These are phyloP conservation scores for Curvularia lunata DNA, from an alignment of 2,329 filamentous ascomycete species.

Conservation along the genomic window DNA sequence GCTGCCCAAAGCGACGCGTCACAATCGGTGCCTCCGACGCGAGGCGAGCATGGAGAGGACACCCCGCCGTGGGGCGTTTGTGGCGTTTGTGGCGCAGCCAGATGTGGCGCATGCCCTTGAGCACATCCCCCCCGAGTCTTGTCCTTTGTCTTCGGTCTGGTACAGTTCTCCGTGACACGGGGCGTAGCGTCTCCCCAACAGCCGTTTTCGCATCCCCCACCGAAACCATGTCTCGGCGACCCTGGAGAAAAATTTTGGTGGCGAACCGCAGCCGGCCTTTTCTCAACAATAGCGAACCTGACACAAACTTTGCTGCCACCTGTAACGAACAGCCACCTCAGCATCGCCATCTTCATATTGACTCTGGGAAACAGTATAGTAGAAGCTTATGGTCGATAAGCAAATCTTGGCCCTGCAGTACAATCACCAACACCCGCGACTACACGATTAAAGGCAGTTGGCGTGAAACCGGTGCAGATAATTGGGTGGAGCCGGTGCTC, in stretches of 20 bases:
- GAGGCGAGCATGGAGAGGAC: not conserved
- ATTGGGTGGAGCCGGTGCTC: slow-evolving; percentile 18
- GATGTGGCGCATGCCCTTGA: not conserved
- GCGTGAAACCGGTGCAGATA: slow-evolving; percentile 9
- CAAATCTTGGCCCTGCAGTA: slow-evolving; percentile 18
- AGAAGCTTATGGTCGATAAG: slow-evolving; percentile 1
- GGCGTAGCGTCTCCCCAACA: not conserved
- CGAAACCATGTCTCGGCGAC: not conserved
- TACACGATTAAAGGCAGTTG: slow-evolving; percentile 25
- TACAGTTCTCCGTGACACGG: not conserved
- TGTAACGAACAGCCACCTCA: not conserved
- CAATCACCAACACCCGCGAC: slow-evolving; percentile 3
- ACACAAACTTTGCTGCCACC: not conserved
- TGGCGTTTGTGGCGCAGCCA: slow-evolving; percentile 6
- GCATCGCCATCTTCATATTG: not conserved
- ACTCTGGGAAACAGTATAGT: too few relatives aligned
- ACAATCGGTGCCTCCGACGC: slow-evolving; percentile 17
- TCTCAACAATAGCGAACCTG: not conserved
- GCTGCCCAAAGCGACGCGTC: slow-evolving; percentile 19
- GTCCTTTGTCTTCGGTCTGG: not conserved
- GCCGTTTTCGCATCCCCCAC: not conserved
- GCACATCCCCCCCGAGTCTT: not conserved
- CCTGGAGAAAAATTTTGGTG: not conserved
- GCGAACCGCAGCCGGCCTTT: not conserved
- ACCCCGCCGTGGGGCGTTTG: too few relatives aligned